Evolutionary conservation across 1,284 basidiomycete species (phyloP), one percentile per base, ranked within the genome.

Genomic region (Pyrrhoderma noxium): DNA sequence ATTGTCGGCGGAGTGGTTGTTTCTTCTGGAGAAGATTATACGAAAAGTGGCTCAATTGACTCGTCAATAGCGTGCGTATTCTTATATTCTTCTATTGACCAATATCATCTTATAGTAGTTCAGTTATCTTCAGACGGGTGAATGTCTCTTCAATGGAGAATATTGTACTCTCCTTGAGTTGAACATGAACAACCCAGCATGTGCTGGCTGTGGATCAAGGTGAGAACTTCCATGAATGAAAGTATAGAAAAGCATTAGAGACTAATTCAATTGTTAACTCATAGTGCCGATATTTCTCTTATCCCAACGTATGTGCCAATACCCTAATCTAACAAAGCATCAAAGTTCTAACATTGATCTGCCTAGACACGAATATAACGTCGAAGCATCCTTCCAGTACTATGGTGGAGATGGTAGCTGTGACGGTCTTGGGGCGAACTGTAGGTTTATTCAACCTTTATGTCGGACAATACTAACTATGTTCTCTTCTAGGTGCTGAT

Each of bases 231-330:
- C 21, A 45, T 3, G 11, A 36, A 11, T 19, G 18, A 11, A 8
- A 16, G 22, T 38, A 14, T 25, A 38, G 16, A 21, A 39, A 47
- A 23, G 7, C 36, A 3, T 18, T 4, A 21, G 14, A 14, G 36
- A 16, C 34, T 23, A 46, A 11, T 11, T 18, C 21, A 36, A 7
- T 11, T 8, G n/a, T n/a, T n/a, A n/a, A n/a, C n/a, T n/a, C n/a
- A n/a, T n/a, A 69, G 65, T 38, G 58, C 62, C n/a, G 74, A 75
- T 54, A 61, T 75, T 43, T 72, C 70, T 52, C 62, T 76, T 56
- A 75, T 75, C 41, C 1, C 57, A 1, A 70, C 71, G 71, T 73
- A 52, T 57, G 72, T 58, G 9, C 25, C 8, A 14, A 14, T 11
- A 3, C 23, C 18, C 3, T 34, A 41, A 14, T 3, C 27, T 49